These are phyloP conservation scores for Suillus americanus DNA, from an alignment of 768 basidiomycete species.

Conservation along the genomic window DNA sequence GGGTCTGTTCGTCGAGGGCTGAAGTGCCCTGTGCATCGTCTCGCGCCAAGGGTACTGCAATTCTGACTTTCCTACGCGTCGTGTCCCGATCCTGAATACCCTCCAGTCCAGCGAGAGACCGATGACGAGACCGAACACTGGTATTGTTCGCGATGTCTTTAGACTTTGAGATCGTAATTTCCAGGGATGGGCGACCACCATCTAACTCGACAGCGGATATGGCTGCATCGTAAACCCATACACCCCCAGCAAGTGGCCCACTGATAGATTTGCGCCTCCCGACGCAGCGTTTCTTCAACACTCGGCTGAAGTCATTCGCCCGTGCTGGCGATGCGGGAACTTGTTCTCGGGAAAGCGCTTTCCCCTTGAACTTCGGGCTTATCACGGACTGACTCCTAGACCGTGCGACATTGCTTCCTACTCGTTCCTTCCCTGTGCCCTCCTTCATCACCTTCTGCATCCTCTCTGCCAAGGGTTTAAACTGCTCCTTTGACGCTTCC, in stretches of 20 bases:
- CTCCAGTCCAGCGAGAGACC: slow-evolving; percentile 23
- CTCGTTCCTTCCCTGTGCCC: slow-evolving; percentile 17
- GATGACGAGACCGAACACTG: slow-evolving; percentile 21
- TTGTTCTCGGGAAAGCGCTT: slow-evolving; percentile 1
- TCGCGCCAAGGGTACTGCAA: slow-evolving; percentile 17
- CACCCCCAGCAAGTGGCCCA: slow-evolving; percentile 29
- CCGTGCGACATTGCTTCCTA: slow-evolving; percentile 23
- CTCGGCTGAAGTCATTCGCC: slow-evolving; percentile 26
- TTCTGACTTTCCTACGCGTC: slow-evolving; percentile 17
- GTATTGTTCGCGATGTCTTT: background rate
- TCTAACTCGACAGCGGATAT: slow-evolving; percentile 42
- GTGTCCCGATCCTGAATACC: slow-evolving; percentile 11
- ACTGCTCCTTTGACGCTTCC: slow-evolving; percentile 53
- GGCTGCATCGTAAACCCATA: slow-evolving; percentile 54
- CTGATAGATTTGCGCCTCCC: slow-evolving; percentile 48
- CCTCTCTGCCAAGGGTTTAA: slow-evolving; percentile 51
- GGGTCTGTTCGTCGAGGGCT: background rate
- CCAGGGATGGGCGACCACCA: slow-evolving; percentile 17
- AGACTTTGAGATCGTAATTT: slow-evolving; percentile 19
- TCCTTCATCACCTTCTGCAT: slow-evolving; percentile 18
- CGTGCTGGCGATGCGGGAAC: background rate
- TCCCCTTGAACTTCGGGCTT: slow-evolving; percentile 15
- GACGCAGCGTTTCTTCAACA: slow-evolving; percentile 56
- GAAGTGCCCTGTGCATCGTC: background rate
- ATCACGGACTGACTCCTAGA: slow-evolving; percentile 36